Percentiles rank a stretch among this genome's conserved stretches.
These are phyloP conservation scores for Prillingera fragicola DNA, from an alignment of 1,284 basidiomycete species.

Conservation along the genomic window DNA sequence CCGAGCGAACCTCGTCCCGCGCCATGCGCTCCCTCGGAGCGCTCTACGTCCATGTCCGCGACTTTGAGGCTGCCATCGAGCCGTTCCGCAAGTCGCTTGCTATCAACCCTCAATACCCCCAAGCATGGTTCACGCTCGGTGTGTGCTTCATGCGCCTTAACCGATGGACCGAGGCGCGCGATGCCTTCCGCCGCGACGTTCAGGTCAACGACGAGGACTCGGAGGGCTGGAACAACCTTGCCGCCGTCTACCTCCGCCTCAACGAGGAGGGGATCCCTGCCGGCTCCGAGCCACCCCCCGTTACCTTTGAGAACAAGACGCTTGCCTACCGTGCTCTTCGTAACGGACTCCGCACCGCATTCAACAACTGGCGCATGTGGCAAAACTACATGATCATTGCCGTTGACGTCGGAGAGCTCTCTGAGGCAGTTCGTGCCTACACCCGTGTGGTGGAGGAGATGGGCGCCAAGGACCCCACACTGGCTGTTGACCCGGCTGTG, in stretches of 20 bases:
- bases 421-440: conserved; percentile 79
- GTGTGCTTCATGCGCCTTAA: conserved; percentile 77
- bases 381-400: conserved; percentile 93
- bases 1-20: conserved; percentile 70
- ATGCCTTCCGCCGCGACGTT: conserved; percentile 80
- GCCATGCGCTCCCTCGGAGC: conserved; percentile 88
- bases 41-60: conserved; percentile 64
- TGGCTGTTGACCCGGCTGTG: conserved; percentile 73
- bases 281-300: conserved; percentile 21
- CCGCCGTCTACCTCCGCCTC: conserved; percentile 85
- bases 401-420: conserved; percentile 85
- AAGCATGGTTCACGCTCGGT: conserved; percentile 93
- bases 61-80: conserved; percentile 61
- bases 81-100: conserved; percentile 68
- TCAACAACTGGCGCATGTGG: conserved; percentile 98
- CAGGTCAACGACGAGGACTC: conserved; percentile 90
- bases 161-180: conserved; percentile 74
- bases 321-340: conserved; percentile 92
- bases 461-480: conserved; percentile 58
- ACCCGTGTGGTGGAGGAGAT: conserved; percentile 72
- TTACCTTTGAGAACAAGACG: conserved; percentile 60
- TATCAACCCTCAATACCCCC: conserved; percentile 82
- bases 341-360: conserved; percentile 74
- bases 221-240: conserved; percentile 98
- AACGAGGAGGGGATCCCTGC: conserved; percentile 49